Percentiles rank a stretch among this genome's conserved stretches.
Evolutionary conservation across 2,329 filamentous ascomycete species (phyloP).

Genomic region (Huntiella bhutanensis): DNA sequence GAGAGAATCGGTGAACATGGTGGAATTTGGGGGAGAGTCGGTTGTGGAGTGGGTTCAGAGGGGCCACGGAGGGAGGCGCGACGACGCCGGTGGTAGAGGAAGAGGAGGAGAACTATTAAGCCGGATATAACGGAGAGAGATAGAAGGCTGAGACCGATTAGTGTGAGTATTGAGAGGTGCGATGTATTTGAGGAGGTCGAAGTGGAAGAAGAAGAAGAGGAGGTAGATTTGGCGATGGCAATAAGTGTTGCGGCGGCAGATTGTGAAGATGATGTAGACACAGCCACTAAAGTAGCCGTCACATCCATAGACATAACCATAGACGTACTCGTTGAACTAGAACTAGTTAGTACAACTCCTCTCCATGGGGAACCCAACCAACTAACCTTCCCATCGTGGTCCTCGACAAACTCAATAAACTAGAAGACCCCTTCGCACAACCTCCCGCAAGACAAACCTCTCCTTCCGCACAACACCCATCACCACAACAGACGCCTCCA

Average conservation of each 20-base stretch:
- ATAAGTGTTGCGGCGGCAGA: neutral
- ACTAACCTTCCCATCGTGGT: neutral
- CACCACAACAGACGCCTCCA: conserved; percentile 10
- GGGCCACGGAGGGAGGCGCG: neutral
- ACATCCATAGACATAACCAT: neutral
- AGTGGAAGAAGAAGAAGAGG: neutral
- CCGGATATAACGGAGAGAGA: neutral
- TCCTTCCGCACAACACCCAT: conserved; percentile 10
- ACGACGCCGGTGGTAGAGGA: neutral
- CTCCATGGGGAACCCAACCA: neutral
- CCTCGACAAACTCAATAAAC: neutral
- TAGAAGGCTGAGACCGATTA: neutral
- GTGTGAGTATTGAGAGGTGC: neutral
- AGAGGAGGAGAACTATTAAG: neutral
- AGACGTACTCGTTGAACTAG: neutral
- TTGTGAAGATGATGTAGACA: neutral
- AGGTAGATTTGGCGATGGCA: neutral
- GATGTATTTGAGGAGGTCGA: neutral
- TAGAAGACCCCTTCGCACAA: conserved; percentile 3
- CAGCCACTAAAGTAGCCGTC: neutral
- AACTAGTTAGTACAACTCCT: neutral
- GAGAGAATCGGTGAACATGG: neutral
- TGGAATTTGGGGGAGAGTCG: neutral
- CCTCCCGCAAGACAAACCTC: conserved; percentile 8
- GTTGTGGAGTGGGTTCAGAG: neutral